These are phyloP conservation scores for Fraxinus cuspidata DNA, from an alignment of 257 asterid species.

Conservation along the genomic window DNA sequence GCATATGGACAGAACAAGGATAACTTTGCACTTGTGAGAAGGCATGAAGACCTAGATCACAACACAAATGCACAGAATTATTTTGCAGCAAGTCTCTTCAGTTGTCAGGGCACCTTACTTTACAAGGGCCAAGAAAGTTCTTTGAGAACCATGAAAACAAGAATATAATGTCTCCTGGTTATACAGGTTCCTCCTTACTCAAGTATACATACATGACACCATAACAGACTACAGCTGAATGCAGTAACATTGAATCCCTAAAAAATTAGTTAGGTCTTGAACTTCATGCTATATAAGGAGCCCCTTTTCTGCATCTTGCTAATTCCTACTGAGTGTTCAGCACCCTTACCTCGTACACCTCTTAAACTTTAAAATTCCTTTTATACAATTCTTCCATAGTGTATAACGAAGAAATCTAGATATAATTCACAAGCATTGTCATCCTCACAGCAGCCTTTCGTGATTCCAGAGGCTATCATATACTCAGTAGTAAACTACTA, in stretches of 20 bases:
- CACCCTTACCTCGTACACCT: background rate
- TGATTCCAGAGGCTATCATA: background rate
- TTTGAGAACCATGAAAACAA: background rate
- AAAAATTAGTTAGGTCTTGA: background rate
- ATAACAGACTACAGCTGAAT: background rate
- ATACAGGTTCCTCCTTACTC: background rate
- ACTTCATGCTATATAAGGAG: background rate
- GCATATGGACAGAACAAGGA: background rate
- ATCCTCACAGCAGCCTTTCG: background rate
- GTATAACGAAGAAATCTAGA: background rate
- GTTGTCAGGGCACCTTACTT: background rate
- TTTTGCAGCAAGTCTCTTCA: background rate
- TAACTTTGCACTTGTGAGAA: background rate
- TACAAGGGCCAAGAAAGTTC: background rate
- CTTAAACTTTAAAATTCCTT: background rate
- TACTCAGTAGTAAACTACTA: background rate
- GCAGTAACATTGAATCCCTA: background rate
- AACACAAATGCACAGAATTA: no score
- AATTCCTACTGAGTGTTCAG: background rate
- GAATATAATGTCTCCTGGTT: background rate
- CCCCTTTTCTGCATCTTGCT: background rate
- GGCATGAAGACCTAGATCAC: background rate
- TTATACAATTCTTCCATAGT: background rate
- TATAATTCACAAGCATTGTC: background rate
- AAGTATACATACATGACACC: background rate